Base-by-base conservation (phyloP, 495 filamentous ascomycete genomes). In the Talaromyces proteolyticus region DNA sequence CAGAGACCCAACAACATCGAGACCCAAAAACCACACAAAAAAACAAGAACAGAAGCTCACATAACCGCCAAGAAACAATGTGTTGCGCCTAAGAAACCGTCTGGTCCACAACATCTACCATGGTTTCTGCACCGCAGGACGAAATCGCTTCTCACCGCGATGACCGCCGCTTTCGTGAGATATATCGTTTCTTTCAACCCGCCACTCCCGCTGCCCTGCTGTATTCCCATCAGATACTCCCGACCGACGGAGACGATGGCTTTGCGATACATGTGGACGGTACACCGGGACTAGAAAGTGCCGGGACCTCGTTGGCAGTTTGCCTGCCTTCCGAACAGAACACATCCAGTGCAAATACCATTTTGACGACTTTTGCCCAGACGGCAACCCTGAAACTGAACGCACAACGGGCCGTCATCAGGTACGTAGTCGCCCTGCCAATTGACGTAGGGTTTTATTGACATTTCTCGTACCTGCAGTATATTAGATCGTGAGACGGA, bases 401-500 rank as follows among this genome's bases (percentile, higher is more conserved):
- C 42, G 65, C 75, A 4, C 66, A 76, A 49, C 71, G 76, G 26
- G 75, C 65, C 2, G 50, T 68, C 23, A 65, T 73, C 34, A 68
- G 67, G 69, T 69, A 58, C 25, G 55, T 50, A 20, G 12, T 17
- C 4, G 0, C 2, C 20, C 14, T 20, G 10, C 34, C 21, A 19
- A 11, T 6, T 14, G n/a, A 19, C 12, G 14, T 16, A 29, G 23
- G 12, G 19, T 26, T 19, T 21, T 37, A 52, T 38, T 57, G 47
- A 51, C 14, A 20, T 29, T 20, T 4, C n/a, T n/a, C n/a, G n/a
- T n/a, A n/a, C n/a, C 1, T 40, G 3, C 19, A 69, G 79, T 29
- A 70, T 89, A 17, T 77, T 84, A 44, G 82, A 82, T 52, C 68
- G 73, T 18, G 67, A 77, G 3, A 67, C 73, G 17, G 77, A 82